A percentile compares a stretch with the other conserved stretches of the same genome.
These are phyloP conservation scores for Ramaria sp. DNA, from an alignment of 768 basidiomycete species.

Conservation along the genomic window DNA sequence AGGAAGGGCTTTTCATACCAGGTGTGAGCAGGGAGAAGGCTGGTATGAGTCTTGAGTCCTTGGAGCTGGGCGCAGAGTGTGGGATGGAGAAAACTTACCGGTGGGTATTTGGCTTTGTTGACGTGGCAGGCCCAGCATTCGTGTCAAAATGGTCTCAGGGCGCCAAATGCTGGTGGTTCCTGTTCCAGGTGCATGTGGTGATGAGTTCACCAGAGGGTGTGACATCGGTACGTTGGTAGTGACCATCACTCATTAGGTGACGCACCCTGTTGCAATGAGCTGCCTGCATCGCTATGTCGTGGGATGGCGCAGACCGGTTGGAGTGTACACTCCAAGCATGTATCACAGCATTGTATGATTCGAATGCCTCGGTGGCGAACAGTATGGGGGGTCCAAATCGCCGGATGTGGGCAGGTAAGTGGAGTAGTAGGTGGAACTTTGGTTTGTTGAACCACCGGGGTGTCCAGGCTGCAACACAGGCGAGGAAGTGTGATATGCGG, in stretches of 20 bases:
- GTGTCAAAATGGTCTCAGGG: too few species aligned
- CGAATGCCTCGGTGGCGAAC: neutral
- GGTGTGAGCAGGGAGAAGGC: too few species aligned
- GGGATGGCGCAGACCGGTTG: conserved; percentile 21
- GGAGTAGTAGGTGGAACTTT: neutral
- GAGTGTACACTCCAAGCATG: conserved; percentile 16
- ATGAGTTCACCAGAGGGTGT: too few species aligned
- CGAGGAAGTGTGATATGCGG: neutral
- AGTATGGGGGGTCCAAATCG: neutral
- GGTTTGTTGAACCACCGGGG: neutral
- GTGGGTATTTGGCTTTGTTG: too few species aligned
- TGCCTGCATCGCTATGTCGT: conserved; percentile 11
- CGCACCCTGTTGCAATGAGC: neutral
- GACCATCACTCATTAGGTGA: neutral
- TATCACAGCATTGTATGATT: neutral
- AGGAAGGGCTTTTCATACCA: too few species aligned
- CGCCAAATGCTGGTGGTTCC: too few species aligned
- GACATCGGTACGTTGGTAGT: too few species aligned
- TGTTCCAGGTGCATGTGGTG: too few species aligned
- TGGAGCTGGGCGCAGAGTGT: too few species aligned
- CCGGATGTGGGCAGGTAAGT: neutral
- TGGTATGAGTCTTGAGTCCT: too few species aligned
- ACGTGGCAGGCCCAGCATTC: too few species aligned
- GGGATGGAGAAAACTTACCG: too few species aligned
- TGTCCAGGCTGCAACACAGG: neutral